These are phyloP conservation scores for Gigaspora rosea DNA, from an alignment of 192 early-diverging fungal genomes.

Conservation along the genomic window DNA sequence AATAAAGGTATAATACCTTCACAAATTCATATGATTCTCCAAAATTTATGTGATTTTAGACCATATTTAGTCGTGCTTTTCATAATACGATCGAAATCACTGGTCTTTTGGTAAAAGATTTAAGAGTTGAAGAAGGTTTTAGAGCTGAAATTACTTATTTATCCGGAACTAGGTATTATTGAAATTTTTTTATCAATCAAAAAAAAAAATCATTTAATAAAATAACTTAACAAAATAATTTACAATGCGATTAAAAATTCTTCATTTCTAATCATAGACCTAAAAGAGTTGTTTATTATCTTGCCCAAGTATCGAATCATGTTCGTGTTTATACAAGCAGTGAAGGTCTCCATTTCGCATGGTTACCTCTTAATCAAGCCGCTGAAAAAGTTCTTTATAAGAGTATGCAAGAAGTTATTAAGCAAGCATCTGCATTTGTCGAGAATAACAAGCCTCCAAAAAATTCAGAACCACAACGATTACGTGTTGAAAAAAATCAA, in stretches of 20 bases:
- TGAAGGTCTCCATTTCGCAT: constrained; percentile 72
- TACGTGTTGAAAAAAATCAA: constrained; percentile 44
- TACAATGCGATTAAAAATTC: not conserved
- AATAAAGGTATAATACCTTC: no score
- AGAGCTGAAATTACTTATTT: constrained; percentile 80
- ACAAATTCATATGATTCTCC: no score
- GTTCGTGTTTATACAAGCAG: constrained; percentile 61
- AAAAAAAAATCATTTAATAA: constrained; percentile 2
- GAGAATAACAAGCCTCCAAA: constrained; percentile 51
- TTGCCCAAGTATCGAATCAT: constrained; percentile 70
- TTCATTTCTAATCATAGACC: constrained; percentile 46
- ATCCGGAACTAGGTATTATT: constrained; percentile 63
- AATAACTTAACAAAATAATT: no score
- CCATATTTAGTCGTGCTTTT: constrained; percentile 71
- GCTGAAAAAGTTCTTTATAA: constrained; percentile 68
- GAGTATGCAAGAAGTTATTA: constrained; percentile 83
- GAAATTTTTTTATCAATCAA: not conserved
- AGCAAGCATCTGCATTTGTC: constrained; percentile 65
- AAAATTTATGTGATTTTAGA: no score
- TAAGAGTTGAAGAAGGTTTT: constrained; percentile 72
- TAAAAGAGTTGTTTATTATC: constrained; percentile 77
- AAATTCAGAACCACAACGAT: constrained; percentile 38
- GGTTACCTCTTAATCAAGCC: constrained; percentile 69
- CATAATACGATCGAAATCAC: constrained; percentile 75
- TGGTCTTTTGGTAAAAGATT: constrained; percentile 68